Conservation (phyloP, 2,329 filamentous ascomycete genomes). For the Cladosporium sp. region DNA sequence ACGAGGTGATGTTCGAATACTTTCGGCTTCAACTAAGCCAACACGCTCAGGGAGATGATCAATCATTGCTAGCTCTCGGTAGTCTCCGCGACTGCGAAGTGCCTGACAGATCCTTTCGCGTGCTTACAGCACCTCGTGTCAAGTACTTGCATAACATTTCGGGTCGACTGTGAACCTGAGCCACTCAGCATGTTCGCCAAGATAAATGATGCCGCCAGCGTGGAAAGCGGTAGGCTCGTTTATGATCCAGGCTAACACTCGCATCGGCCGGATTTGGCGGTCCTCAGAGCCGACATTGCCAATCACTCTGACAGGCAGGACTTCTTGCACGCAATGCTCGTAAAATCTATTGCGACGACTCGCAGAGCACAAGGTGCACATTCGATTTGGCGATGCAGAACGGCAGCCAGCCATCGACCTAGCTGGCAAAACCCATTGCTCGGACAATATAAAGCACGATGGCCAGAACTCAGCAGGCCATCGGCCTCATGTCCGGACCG, state of each 20-base stretch:
- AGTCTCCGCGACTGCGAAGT: no score
- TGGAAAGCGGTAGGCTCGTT: not conserved
- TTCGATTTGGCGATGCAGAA: no score
- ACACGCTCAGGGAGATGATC: no score
- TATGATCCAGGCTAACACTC: not conserved
- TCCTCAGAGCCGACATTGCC: not conserved
- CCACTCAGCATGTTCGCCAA: not conserved
- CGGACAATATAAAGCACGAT: not conserved
- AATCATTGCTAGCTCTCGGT: no score
- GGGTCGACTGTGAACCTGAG: not conserved
- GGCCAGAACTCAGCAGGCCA: not conserved
- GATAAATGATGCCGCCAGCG: not conserved
- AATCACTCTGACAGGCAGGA: not conserved
- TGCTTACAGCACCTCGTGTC: no score
- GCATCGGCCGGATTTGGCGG: slow-evolving; percentile 1
- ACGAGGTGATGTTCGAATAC: no score
- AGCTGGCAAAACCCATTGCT: not conserved
- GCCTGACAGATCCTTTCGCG: no score
- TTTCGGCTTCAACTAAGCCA: no score
- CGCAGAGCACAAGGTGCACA: no score
- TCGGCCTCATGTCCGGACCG: slow-evolving; percentile 1
- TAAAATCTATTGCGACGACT: not conserved
- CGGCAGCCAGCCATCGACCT: not conserved
- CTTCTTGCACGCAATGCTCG: not conserved
- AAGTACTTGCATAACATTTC: not conserved